Evolutionary conservation across 177 flowering plant species (phyloP).

Genomic region (Vitis hybrid): DNA sequence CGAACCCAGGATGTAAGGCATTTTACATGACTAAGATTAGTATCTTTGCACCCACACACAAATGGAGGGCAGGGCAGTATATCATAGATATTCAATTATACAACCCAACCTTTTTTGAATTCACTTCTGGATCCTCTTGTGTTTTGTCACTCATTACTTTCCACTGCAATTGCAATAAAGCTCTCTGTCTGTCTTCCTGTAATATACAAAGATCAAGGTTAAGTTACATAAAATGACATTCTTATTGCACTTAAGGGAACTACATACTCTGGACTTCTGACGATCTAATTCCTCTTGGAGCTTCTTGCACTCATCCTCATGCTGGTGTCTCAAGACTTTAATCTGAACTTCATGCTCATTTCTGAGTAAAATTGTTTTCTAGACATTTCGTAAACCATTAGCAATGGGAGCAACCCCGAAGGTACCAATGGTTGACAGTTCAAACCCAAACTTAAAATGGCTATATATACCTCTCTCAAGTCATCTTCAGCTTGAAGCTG

Average conservation of each 20-base stretch:
- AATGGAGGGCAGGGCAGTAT: neutral
- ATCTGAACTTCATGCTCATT: conserved; percentile 78
- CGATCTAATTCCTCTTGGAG: conserved; percentile 78
- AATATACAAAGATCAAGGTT: conserved; percentile 11
- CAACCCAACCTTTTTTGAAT: conserved; percentile 62
- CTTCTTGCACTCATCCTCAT: conserved; percentile 70
- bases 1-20: too few relatives aligned
- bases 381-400: conserved; percentile 11
- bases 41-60: too few relatives aligned
- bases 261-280: conserved; percentile 72
- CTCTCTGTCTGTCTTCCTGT: conserved; percentile 93
- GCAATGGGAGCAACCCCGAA: conserved; percentile 7
- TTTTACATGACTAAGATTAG: too few relatives aligned
- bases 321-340: conserved; percentile 60
- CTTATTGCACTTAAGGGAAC: neutral
- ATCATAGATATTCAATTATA: neutral
- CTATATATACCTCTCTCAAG: conserved; percentile 61
- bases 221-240: neutral
- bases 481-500: conserved; percentile 72
- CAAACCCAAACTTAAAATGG: neutral
- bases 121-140: conserved; percentile 83
- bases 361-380: conserved; percentile 55
- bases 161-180: conserved; percentile 89
- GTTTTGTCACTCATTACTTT: conserved; percentile 78
- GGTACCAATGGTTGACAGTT: neutral